Percentiles rank a stretch among this genome's conserved stretches.
These are phyloP conservation scores for Erucastrum elatum DNA, from an alignment of 345 rosid species.

Conservation along the genomic window DNA sequence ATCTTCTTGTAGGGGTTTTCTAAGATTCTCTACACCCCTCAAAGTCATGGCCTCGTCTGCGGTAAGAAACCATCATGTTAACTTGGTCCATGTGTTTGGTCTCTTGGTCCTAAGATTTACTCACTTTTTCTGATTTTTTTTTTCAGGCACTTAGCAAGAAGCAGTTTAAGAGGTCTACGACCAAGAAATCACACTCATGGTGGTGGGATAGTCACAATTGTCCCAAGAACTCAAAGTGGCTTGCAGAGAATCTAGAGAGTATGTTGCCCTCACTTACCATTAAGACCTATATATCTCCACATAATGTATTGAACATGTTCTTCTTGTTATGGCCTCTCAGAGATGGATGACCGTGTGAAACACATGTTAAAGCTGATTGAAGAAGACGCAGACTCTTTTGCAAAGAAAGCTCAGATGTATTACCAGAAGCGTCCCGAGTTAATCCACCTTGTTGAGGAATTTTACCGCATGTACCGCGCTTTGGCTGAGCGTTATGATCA, in stretches of 20 bases:
- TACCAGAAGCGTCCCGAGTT: slow-evolving; percentile 82
- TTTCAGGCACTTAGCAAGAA: slow-evolving; percentile 38
- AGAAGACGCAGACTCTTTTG: slow-evolving; percentile 89
- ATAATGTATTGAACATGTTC: background rate
- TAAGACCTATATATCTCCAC: background rate
- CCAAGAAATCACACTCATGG: slow-evolving; percentile 70
- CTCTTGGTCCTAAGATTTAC: background rate
- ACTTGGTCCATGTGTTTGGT: slow-evolving; percentile 18
- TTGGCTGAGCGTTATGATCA: slow-evolving; percentile 91
- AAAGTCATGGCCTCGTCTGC: slow-evolving; percentile 38
- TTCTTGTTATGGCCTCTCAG: slow-evolving; percentile 40
- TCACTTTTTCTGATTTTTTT: background rate
- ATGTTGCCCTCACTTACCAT: slow-evolving; percentile 12
- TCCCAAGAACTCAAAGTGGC: slow-evolving; percentile 84
- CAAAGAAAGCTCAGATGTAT: slow-evolving; percentile 88
- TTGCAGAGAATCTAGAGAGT: slow-evolving; percentile 83
- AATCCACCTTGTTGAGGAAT: slow-evolving; percentile 70
- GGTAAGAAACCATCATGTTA: slow-evolving; percentile 19
- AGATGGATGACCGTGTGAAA: slow-evolving; percentile 81
- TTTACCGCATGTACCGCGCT: slow-evolving; percentile 78
- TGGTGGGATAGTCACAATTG: slow-evolving; percentile 87
- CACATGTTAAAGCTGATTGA: slow-evolving; percentile 80
- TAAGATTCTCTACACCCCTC: background rate
- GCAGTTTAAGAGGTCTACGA: slow-evolving; percentile 49
- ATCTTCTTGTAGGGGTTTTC: slow-evolving; percentile 13